Evolutionary conservation across 441 rosid genomes (phyloP), one percentile per base, ranked within the genome.

Genomic region (Eruca vesicaria): DNA sequence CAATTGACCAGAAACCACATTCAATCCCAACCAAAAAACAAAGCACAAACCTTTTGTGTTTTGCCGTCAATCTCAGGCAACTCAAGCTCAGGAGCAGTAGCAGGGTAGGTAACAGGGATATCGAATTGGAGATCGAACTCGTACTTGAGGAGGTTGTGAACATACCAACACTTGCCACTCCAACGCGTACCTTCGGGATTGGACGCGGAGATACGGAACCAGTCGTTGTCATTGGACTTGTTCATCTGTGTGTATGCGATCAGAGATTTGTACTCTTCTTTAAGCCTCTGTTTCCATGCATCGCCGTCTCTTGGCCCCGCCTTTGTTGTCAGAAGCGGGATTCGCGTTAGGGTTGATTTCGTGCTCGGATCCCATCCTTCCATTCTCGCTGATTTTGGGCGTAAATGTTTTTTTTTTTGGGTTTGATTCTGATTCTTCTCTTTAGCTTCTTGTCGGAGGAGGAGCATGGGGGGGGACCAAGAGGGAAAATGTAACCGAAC

Each of bases 91-190:
- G 99, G 97, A 26, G 97, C 93, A 59, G 99, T 91, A 50, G 97
- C 85, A 0, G 97, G 98, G 64, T 92, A 95, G 14, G 98, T 95
- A 29, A 95, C 80, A 0, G 99, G 96, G 63, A 95, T 85, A 76
- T 95, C 99, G 66, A 95, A 95, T 73, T 90, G 98, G 62, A 95
- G 97, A 82, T 92, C 94, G 69, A 95, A 95, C 75, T 92, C 98
- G 80, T 94, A 94, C 82, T 92, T 94, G 79, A 94, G 93, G 67
- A 94, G 94, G 74, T 94, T 94, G 78, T 94, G 97, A 68, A 94
- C 94, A 75, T 94, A 94, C 99, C 99, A 92, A 78, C 98, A 92
- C 87, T 94, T 94, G 31, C 99, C 97, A 8, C 91, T 87, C 99
- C 99, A 92, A 11, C 96, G 96, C 0, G 97, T 92, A 9, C 98